These are phyloP conservation scores for Acorus gramineus DNA, from an alignment of 106 monocot genomes.

Conservation along the genomic window DNA sequence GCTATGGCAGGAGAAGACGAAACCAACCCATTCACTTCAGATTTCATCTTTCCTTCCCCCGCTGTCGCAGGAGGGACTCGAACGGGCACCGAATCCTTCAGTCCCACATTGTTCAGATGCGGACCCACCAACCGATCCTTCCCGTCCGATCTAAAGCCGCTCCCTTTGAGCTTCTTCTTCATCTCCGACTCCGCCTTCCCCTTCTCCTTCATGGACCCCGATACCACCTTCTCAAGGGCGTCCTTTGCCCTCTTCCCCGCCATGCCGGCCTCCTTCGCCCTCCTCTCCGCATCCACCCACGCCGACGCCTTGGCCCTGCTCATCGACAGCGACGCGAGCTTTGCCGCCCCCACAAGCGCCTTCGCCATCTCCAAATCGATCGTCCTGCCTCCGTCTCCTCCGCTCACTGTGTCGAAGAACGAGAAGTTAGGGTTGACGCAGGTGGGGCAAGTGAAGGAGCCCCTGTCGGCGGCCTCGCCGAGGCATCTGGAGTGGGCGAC, in stretches of 20 bases:
- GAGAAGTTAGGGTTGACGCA: constrained; percentile 29
- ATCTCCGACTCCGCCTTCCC: constrained; percentile 1
- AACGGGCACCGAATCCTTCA: neutral
- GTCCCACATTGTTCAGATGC: constrained; percentile 6
- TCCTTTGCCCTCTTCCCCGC: constrained; percentile 68
- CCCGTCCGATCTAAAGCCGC: neutral
- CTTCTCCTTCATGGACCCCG: constrained; percentile 16
- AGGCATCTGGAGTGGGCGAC: constrained; percentile 47
- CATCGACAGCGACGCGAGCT: constrained; percentile 43
- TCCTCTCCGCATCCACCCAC: constrained; percentile 47
- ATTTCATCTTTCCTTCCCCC: too few relatives aligned
- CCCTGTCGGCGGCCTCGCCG: constrained; percentile 8
- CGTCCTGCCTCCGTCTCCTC: neutral
- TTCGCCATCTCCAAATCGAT: constrained; percentile 18
- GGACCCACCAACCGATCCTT: neutral
- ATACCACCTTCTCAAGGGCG: constrained; percentile 32
- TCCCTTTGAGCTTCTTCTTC: neutral
- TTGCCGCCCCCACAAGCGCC: constrained; percentile 37
- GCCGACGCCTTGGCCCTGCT: constrained; percentile 17
- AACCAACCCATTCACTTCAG: too few relatives aligned
- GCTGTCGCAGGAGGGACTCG: too few relatives aligned
- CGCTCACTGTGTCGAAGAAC: constrained; percentile 14
- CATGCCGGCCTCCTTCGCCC: constrained; percentile 42
- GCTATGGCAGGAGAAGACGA: neutral
- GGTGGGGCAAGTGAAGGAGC: constrained; percentile 29